phyloP scores from a whole-genome alignment of 2,329 filamentous ascomycete genomes.

The Xylaria multiplex region DNA sequence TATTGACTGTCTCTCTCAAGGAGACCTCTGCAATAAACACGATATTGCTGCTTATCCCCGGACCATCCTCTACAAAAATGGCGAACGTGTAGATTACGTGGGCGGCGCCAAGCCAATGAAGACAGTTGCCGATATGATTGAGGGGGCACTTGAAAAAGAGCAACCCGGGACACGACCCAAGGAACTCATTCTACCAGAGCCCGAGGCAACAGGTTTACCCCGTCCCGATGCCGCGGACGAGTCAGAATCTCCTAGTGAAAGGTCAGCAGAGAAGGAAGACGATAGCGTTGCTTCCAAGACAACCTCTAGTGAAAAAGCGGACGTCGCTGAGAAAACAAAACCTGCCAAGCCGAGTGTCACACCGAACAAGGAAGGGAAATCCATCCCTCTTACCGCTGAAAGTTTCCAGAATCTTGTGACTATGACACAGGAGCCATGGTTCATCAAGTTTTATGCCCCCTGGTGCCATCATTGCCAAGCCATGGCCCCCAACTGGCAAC shows the following conservation, averaged over 20 bases:
- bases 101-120: constrained; percentile 75
- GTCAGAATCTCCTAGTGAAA: constrained; percentile 42
- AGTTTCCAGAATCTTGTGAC: constrained; percentile 88
- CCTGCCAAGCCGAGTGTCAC: constrained; percentile 64
- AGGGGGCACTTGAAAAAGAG: constrained; percentile 78
- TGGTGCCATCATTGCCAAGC: constrained; percentile 98
- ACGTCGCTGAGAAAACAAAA: constrained; percentile 47
- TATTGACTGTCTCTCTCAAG: constrained; percentile 86
- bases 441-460: constrained; percentile 98
- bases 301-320: constrained; percentile 36
- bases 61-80: constrained; percentile 83
- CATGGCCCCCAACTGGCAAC: constrained; percentile 88
- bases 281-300: constrained; percentile 36
- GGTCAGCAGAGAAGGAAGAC: constrained; percentile 36
- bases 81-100: constrained; percentile 70
- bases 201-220: constrained; percentile 67
- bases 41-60: constrained; percentile 78
- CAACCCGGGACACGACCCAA: constrained; percentile 82
- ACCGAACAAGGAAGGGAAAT: constrained; percentile 80
- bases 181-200: constrained; percentile 73
- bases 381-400: constrained; percentile 80
- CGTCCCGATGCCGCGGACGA: constrained; percentile 46
- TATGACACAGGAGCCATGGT: constrained; percentile 91
- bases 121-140: constrained; percentile 74
- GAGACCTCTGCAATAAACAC: constrained; percentile 77